Conservation (phyloP, 352 stramenopile genomes). For the Blastocystis sp. region DNA sequence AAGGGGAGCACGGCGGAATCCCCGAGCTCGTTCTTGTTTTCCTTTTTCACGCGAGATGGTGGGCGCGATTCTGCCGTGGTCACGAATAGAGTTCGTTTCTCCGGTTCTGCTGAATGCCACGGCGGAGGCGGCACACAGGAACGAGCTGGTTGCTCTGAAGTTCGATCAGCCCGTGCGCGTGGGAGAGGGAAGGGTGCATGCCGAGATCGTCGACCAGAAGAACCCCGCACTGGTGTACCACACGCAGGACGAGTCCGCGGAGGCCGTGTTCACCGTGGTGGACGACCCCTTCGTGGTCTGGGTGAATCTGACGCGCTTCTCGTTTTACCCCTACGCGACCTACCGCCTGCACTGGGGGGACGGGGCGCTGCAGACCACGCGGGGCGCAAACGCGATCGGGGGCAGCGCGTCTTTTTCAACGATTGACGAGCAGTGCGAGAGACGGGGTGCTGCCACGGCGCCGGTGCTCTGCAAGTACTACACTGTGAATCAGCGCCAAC, state of each 20-base stretch:
- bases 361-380: not conserved
- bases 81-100: conserved; percentile 10
- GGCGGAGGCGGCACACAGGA: not conserved
- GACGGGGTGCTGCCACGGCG: too few relatives aligned
- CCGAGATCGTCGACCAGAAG: not conserved
- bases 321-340: conserved; percentile 32
- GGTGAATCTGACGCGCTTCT: not conserved
- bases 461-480: conserved; percentile 48
- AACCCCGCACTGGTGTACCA: not conserved
- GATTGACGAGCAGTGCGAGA: not conserved
- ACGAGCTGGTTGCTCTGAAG: not conserved
- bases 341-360: conserved; percentile 7
- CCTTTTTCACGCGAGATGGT: conserved; percentile 47
- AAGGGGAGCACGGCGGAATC: not conserved
- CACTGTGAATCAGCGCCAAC: not conserved
- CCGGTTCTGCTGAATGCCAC: not conserved
- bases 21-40: not conserved
- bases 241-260: not conserved
- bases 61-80: not conserved
- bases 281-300: conserved; percentile 24
- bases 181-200: not conserved
- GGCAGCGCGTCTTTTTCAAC: not conserved
- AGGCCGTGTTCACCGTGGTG: not conserved
- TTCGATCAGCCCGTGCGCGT: conserved; percentile 25
- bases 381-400: not conserved